Evolutionary conservation across 2,329 filamentous ascomycete species (phyloP), one percentile per base, ranked within the genome.

Genomic region (Pseudocercospora ulei): DNA sequence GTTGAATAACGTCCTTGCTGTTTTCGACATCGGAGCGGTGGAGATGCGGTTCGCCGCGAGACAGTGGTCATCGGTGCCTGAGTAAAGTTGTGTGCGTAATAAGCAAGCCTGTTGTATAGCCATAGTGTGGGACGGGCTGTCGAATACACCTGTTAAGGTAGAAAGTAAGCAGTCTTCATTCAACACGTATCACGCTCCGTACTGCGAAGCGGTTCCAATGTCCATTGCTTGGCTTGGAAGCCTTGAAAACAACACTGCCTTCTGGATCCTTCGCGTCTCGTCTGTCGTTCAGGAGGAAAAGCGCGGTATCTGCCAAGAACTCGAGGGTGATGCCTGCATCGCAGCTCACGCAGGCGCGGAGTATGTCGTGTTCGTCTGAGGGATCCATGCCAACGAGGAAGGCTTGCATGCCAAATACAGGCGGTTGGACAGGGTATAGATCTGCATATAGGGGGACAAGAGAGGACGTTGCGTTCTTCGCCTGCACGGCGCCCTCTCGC

Each of bases 1-100:
- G 45, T 55, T 70, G 53, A 68, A 67, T 54, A 70, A 68, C 44
- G 68, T 71, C 0, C 53, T 72, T 3, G 57, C 63, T 6, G 67
- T 72, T 1, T 71, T 68, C 53, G 69, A 72, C 56, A 60, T 71
- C 41, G 67, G 66, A 7, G 62, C 58, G 12, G 56, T 56, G 28
- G 56, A 65, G 54, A 63, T 71, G 64, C 54, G 62, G n/a, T 70
- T 71, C 50, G 63, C 67, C 12, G 54, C 55, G 16, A 55, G 57
- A 46, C 40, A 55, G 42, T 57, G 30, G 30, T 12, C 17, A 11
- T 33, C 30, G 3, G 30, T 33, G 18, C 13, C 9, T 11, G 30
- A 33, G 12, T 33, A 19, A 33, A 7, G 12, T 3, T n/a, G 7
- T 9, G 13, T n/a, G 7, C 7, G n/a, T 30, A 6, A 14, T 13